Evolutionary conservation across 208 protist species (phyloP).

Genomic region (Trypanosoma avium): DNA sequence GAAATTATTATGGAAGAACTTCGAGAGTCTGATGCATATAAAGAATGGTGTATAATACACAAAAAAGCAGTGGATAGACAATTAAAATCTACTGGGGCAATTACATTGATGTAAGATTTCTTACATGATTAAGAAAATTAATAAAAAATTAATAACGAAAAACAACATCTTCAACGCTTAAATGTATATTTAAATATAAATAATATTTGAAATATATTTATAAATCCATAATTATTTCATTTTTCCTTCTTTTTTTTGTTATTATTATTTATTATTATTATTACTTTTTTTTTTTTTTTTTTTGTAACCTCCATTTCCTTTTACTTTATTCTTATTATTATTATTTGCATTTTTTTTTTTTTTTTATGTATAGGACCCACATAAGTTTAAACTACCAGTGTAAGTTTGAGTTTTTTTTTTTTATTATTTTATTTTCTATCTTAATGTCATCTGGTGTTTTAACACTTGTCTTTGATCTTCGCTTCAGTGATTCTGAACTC

Average conservation of each 20-base stretch:
- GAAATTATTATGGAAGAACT: constrained; percentile 23
- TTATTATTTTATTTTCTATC: constrained; percentile 7
- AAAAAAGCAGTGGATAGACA: constrained; percentile 32
- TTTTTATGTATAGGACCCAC: no score
- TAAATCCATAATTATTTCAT: no score
- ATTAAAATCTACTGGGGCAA: constrained; percentile 22
- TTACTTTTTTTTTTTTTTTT: background rate
- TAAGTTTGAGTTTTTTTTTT: no score
- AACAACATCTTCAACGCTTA: no score
- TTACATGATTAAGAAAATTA: no score
- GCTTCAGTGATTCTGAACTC: constrained; percentile 30
- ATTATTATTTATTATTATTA: background rate
- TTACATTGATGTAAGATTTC: constrained; percentile 26
- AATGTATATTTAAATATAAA: no score
- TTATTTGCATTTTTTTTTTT: no score
- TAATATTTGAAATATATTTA: no score
- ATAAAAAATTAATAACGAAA: no score
- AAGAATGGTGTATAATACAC: constrained; percentile 30
- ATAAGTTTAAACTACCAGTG: no score
- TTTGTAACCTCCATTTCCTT: background rate
- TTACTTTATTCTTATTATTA: no score
- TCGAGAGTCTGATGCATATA: constrained; percentile 21
- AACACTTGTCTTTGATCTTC: constrained; percentile 26
- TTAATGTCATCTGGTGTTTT: constrained; percentile 1
- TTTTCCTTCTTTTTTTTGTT: background rate